These are phyloP conservation scores for Ganoderma resinaceum DNA, from an alignment of 1,284 basidiomycete genomes.

Conservation along the genomic window DNA sequence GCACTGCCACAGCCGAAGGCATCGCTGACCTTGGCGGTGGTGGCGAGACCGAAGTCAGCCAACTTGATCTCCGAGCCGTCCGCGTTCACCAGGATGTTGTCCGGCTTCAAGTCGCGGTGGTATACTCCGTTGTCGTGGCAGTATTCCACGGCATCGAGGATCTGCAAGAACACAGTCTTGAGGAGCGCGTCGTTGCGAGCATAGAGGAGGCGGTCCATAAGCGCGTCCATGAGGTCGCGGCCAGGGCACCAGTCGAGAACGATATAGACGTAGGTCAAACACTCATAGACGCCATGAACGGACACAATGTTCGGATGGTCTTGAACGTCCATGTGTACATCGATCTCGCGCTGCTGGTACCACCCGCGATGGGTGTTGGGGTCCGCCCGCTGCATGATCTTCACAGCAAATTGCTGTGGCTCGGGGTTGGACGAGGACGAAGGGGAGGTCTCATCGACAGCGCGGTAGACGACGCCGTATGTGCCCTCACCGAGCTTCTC, in stretches of 20 bases:
- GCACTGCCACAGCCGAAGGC: conserved; percentile 57
- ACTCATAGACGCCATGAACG: conserved; percentile 63
- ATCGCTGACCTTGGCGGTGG: conserved; percentile 52
- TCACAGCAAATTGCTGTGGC: conserved; percentile 58
- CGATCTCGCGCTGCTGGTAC: conserved; percentile 38
- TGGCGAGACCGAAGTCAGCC: conserved; percentile 75
- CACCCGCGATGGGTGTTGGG: conserved; percentile 41
- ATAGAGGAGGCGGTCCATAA: conserved; percentile 57
- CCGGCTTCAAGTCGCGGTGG: conserved; percentile 78
- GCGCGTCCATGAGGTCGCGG: conserved; percentile 69
- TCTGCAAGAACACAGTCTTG: conserved; percentile 60
- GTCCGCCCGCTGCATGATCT: conserved; percentile 67
- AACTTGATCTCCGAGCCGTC: conserved; percentile 58
- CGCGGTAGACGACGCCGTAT: conserved; percentile 45
- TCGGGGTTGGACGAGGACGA: conserved; percentile 41
- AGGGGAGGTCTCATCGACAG: conserved; percentile 57
- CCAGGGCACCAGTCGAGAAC: conserved; percentile 68
- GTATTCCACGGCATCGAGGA: conserved; percentile 67
- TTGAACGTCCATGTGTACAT: conserved; percentile 59
- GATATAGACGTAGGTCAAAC: conserved; percentile 62
- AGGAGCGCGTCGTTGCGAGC: conserved; percentile 56
- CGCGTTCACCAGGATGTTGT: conserved; percentile 66
- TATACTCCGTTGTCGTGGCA: conserved; percentile 67
- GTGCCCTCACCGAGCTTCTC: conserved; percentile 47
- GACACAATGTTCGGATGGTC: conserved; percentile 64